These are phyloP conservation scores for Tylopilus orsonianus DNA, from an alignment of 1,284 basidiomycete genomes.

Conservation along the genomic window DNA sequence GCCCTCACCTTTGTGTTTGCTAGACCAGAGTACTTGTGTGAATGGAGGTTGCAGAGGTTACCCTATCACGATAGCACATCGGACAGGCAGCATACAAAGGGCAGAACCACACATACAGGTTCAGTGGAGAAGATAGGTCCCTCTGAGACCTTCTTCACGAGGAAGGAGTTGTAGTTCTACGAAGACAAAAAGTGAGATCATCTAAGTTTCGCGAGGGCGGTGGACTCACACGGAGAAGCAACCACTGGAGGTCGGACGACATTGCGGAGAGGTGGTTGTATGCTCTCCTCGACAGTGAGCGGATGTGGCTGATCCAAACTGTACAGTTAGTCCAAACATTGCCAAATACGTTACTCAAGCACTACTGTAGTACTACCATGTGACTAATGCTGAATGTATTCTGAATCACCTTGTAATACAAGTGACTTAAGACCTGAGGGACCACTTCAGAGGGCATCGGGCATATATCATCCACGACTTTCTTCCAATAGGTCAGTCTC, in stretches of 20 bases:
- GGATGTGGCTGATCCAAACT: conserved; percentile 33
- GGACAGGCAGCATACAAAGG: neutral
- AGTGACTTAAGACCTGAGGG: too few species aligned
- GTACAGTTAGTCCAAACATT: conserved; percentile 33
- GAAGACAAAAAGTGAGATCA: neutral
- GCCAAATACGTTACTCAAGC: too few species aligned
- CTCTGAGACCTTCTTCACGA: conserved; percentile 72
- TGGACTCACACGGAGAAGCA: conserved; percentile 74
- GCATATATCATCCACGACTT: too few species aligned
- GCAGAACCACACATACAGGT: conserved; percentile 56
- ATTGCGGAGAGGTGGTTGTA: conserved; percentile 45
- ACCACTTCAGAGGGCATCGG: too few species aligned
- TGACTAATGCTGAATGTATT: too few species aligned
- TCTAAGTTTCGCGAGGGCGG: neutral
- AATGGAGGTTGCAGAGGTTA: conserved; percentile 85
- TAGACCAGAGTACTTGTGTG: conserved; percentile 86
- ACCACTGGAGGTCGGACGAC: conserved; percentile 88
- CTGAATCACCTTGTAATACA: too few species aligned
- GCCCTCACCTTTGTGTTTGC: conserved; percentile 73
- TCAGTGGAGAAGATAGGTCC: conserved; percentile 82
- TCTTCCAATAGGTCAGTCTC: too few species aligned
- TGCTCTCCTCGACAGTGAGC: conserved; percentile 32
- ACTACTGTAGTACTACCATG: too few species aligned
- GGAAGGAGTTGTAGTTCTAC: conserved; percentile 82
- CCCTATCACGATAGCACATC: conserved; percentile 48